A percentile compares a stretch with the other conserved stretches of the same genome.
Conservation (phyloP, 2,329 filamentous ascomycete genomes). For the Diplodia sapinea region DNA sequence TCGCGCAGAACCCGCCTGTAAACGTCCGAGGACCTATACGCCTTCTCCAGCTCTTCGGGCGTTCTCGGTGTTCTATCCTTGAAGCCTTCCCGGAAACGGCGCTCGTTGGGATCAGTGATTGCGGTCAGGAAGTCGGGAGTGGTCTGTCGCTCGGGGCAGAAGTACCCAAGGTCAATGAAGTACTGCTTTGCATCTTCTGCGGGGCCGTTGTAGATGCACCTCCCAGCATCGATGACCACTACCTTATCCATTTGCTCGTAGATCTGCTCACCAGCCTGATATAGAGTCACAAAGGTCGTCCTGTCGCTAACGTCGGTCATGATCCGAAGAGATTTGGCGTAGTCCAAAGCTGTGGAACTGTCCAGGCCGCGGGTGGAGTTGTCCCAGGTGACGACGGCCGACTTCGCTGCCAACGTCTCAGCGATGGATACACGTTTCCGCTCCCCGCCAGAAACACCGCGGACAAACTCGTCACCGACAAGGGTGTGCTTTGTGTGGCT, state of each 20-base stretch:
- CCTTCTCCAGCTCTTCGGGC: conserved; percentile 69
- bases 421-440: conserved; percentile 77
- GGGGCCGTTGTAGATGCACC: conserved; percentile 70
- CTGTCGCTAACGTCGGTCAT: conserved; percentile 57
- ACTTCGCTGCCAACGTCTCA: conserved; percentile 74
- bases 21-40: conserved; percentile 67
- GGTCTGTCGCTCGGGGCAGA: conserved; percentile 66
- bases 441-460: too few species aligned
- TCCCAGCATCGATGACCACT: conserved; percentile 74
- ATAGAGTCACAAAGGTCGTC: conserved; percentile 63
- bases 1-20: conserved; percentile 68
- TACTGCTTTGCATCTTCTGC: conserved; percentile 67
- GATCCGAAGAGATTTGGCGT: conserved; percentile 58
- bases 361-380: conserved; percentile 54
- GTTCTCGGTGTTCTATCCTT: conserved; percentile 72
- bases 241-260: conserved; percentile 82
- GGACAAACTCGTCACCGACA: conserved; percentile 69
- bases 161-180: conserved; percentile 69
- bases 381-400: conserved; percentile 77
- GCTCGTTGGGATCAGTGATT: conserved; percentile 74
- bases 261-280: conserved; percentile 73
- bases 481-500: conserved; percentile 74
- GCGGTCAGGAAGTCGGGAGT: conserved; percentile 81
- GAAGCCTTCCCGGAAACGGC: conserved; percentile 63
- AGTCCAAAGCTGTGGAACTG: conserved; percentile 58